phyloP scores from a whole-genome alignment of 176 grass and related monocot genomes.

The Carex pumila region DNA sequence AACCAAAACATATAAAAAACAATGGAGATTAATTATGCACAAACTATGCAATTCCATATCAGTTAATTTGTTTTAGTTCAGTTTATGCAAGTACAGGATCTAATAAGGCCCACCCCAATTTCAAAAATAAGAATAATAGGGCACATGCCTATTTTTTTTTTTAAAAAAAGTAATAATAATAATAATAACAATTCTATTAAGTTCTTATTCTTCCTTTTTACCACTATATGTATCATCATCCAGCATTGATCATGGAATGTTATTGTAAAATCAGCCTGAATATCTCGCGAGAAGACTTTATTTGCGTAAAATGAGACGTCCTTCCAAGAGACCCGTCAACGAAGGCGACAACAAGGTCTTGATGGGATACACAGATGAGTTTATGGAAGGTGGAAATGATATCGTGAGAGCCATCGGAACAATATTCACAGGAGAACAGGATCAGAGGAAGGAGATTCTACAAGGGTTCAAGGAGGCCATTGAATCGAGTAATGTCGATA shows the following conservation, averaged over 20 bases:
- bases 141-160: no score
- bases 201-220: neutral
- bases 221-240: neutral
- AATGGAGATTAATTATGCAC: neutral
- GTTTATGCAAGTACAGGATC: neutral
- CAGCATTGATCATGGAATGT: neutral
- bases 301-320: neutral
- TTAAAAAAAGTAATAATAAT: neutral
- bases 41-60: neutral
- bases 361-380: neutral
- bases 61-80: neutral
- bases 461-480: neutral
- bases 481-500: neutral
- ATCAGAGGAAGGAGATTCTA: neutral
- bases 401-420: neutral
- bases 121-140: no score
- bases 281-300: neutral
- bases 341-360: neutral
- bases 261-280: constrained; percentile 10
- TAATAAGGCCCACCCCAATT: neutral
- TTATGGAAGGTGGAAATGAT: neutral
- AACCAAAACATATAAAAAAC: neutral
- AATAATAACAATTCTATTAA: neutral
- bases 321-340: neutral
- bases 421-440: neutral